These are phyloP conservation scores for Nicotiana tabacum DNA, from an alignment of 257 asterid genomes.

Conservation along the genomic window DNA sequence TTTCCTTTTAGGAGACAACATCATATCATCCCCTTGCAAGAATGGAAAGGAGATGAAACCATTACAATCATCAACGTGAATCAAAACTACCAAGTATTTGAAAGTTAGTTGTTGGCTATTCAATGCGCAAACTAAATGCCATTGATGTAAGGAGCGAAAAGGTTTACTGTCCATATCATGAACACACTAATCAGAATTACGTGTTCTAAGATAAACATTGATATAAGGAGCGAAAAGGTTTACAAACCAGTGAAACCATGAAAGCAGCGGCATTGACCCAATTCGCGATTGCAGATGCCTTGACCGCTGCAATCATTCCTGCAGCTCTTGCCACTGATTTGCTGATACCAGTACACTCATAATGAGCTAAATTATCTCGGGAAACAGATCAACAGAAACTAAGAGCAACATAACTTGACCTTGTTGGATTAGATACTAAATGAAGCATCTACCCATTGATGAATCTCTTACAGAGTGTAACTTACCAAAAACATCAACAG, in stretches of 20 bases:
- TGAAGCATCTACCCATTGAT: background rate
- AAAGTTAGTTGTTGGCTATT: background rate
- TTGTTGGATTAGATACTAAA: background rate
- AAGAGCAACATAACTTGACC: background rate
- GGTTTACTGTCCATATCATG: background rate
- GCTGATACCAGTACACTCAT: constrained; percentile 36
- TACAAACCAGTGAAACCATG: constrained; percentile 86
- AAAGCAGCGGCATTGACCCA: constrained; percentile 92
- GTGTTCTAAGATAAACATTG: background rate
- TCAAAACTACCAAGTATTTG: background rate
- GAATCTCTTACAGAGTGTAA: background rate
- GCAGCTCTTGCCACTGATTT: constrained; percentile 82
- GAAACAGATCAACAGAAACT: background rate
- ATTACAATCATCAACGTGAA: background rate
- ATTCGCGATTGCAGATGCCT: constrained; percentile 78
- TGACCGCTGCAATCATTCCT: constrained; percentile 65
- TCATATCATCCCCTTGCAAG: background rate
- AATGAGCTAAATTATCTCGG: background rate
- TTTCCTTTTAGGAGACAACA: background rate
- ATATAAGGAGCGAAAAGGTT: background rate
- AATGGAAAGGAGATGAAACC: background rate
- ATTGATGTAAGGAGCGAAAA: too few species aligned
- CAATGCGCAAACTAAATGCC: background rate
- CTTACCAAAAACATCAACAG: background rate
- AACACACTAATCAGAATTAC: background rate